Evolutionary conservation across 495 filamentous ascomycete species (phyloP).

Genomic region (Penicillium canescens): DNA sequence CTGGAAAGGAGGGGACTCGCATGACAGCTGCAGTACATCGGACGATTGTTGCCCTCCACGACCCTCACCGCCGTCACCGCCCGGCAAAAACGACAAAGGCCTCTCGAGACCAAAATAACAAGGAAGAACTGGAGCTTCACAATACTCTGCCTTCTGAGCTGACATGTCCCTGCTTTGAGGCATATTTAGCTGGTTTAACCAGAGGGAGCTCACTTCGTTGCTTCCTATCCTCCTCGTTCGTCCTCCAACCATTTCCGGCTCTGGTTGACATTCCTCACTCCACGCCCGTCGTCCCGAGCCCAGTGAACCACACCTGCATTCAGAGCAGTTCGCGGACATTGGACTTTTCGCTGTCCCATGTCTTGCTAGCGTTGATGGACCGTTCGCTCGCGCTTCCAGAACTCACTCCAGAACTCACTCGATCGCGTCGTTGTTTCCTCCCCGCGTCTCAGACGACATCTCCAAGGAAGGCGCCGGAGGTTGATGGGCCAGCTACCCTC

Average conservation of each 20-base stretch:
- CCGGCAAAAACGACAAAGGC: constrained; percentile 24
- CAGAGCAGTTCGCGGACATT: not conserved
- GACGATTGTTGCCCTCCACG: constrained; percentile 29
- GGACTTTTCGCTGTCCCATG: constrained; percentile 7
- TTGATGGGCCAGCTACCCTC: constrained; percentile 4
- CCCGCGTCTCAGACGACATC: constrained; percentile 18
- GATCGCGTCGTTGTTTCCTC: constrained; percentile 31
- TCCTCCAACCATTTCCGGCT: constrained; percentile 23
- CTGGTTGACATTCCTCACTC: constrained; percentile 28
- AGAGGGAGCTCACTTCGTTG: not conserved
- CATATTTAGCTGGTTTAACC: constrained; percentile 12
- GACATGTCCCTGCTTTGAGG: constrained; percentile 18
- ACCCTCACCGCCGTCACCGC: constrained; percentile 29
- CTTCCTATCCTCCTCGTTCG: constrained; percentile 1
- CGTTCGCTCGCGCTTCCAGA: constrained; percentile 12
- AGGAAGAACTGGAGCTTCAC: constrained; percentile 18
- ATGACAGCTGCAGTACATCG: constrained; percentile 8
- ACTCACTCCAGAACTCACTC: constrained; percentile 16
- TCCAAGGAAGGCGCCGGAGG: constrained; percentile 4
- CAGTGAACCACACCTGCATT: constrained; percentile 3
- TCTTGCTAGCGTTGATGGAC: constrained; percentile 15
- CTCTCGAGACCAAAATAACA: constrained; percentile 20
- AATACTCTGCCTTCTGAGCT: constrained; percentile 1
- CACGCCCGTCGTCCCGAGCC: constrained; percentile 14
- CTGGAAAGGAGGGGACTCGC: not conserved